These are phyloP conservation scores for Aspergillus terreus DNA, from an alignment of 2,329 filamentous ascomycete genomes.

Conservation along the genomic window DNA sequence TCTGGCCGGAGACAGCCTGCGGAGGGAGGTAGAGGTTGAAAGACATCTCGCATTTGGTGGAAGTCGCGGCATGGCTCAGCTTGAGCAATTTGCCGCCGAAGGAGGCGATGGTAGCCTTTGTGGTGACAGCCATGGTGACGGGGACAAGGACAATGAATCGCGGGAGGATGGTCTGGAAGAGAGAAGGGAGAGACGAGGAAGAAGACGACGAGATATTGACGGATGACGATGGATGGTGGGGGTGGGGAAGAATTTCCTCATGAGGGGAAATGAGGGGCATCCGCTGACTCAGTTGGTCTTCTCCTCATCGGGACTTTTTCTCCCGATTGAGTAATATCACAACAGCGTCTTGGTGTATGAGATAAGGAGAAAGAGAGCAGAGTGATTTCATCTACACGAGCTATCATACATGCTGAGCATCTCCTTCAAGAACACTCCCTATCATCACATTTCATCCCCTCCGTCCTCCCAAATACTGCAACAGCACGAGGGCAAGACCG, in stretches of 20 bases:
- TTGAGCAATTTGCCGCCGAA: constrained; percentile 96
- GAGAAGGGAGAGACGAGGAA: neutral
- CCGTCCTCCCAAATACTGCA: neutral
- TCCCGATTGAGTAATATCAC: neutral
- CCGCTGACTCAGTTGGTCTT: neutral
- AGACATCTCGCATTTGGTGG: constrained; percentile 83
- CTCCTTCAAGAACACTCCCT: no score
- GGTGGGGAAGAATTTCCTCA: neutral
- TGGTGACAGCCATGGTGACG: constrained; percentile 73
- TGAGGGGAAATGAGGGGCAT: constrained; percentile 1
- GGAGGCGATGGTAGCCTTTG: constrained; percentile 80
- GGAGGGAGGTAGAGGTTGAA: constrained; percentile 90
- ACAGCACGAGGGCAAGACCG: neutral
- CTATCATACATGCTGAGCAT: no score
- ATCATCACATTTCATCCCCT: no score
- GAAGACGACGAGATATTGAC: constrained; percentile 1
- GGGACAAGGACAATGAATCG: neutral
- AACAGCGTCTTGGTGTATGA: no score
- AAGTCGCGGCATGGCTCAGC: constrained; percentile 76
- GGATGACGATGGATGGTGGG: constrained; percentile 11
- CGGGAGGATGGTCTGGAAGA: constrained; percentile 2
- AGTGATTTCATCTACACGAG: no score
- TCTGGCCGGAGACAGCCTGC: constrained; percentile 53
- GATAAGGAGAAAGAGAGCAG: no score
- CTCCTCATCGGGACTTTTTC: constrained; percentile 7